These are phyloP conservation scores for Stellera chamaejasme DNA, from an alignment of 345 rosid genomes.

Conservation along the genomic window DNA sequence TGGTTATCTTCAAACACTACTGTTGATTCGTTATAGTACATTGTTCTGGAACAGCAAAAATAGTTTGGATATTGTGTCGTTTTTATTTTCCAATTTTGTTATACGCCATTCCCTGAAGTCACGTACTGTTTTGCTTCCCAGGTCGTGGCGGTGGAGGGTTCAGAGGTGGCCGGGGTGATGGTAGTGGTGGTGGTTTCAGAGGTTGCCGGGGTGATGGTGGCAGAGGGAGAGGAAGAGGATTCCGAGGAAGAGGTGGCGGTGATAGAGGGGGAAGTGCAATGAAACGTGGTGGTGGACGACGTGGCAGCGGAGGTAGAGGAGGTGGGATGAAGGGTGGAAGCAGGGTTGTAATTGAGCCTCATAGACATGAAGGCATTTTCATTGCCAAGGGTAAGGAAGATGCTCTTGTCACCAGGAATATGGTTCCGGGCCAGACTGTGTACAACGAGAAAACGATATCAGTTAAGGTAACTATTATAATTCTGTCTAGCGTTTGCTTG, in stretches of 20 bases:
- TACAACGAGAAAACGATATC: slow-evolving; percentile 87
- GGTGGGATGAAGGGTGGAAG: slow-evolving; percentile 92
- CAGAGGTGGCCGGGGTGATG: slow-evolving; percentile 32
- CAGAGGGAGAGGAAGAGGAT: slow-evolving; percentile 34
- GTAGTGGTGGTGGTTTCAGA: slow-evolving; percentile 28
- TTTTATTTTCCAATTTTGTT: no score
- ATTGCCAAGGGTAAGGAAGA: slow-evolving; percentile 93
- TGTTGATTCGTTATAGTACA: no score
- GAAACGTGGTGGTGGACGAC: slow-evolving; percentile 33
- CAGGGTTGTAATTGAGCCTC: slow-evolving; percentile 77
- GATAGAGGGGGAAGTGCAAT: slow-evolving; percentile 31
- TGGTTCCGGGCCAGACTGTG: slow-evolving; percentile 92
- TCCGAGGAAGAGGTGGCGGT: slow-evolving; percentile 28
- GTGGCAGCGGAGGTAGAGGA: slow-evolving; percentile 34
- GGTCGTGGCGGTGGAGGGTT: no score
- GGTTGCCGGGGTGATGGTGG: slow-evolving; percentile 36
- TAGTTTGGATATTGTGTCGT: no score
- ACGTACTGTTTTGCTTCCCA: no score
- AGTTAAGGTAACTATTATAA: slow-evolving; percentile 44
- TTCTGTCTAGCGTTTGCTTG: no score
- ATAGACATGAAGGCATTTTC: slow-evolving; percentile 82
- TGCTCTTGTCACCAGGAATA: slow-evolving; percentile 81
- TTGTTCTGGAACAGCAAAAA: no score
- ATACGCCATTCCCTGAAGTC: no score
- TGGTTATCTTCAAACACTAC: no score